Percentiles rank a stretch among this genome's conserved stretches.
These are phyloP conservation scores for Russula griseocarnosa DNA, from an alignment of 768 basidiomycete genomes.

Conservation along the genomic window DNA sequence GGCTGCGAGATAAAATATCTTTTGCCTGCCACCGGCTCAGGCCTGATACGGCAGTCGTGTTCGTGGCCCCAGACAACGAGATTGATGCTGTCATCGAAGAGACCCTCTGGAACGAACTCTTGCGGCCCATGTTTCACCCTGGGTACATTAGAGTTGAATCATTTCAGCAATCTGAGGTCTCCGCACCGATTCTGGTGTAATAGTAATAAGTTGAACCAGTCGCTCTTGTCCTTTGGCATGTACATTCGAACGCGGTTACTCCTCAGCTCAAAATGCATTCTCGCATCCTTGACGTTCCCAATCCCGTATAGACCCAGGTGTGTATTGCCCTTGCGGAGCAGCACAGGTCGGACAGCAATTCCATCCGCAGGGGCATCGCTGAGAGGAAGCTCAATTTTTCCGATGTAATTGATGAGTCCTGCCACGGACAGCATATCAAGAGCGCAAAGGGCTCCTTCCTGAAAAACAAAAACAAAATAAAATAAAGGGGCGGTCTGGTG, in stretches of 20 bases:
- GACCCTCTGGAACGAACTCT: conserved; percentile 89
- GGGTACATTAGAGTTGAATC: neutral
- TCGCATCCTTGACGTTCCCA: conserved; percentile 92
- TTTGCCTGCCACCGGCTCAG: conserved; percentile 88
- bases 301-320: conserved; percentile 91
- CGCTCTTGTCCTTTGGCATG: conserved; percentile 84
- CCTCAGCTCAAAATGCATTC: conserved; percentile 94
- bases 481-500: neutral
- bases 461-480: conserved; percentile 3
- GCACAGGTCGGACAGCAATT: conserved; percentile 84
- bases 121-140: conserved; percentile 95
- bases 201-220: conserved; percentile 93
- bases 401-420: conserved; percentile 96
- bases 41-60: conserved; percentile 91
- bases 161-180: neutral
- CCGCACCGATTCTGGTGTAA: conserved; percentile 93
- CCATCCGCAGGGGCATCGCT: conserved; percentile 70
- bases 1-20: conserved; percentile 91
- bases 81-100: conserved; percentile 94
- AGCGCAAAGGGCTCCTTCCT: conserved; percentile 95
- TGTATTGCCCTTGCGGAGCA: conserved; percentile 83
- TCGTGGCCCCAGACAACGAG: conserved; percentile 99
- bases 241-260: conserved; percentile 95
- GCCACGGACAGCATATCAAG: conserved; percentile 92
- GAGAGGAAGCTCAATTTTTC: conserved; percentile 84